Base-by-base conservation (phyloP, 2,329 filamentous ascomycete species). In the Trichoderma aggressivum region DNA sequence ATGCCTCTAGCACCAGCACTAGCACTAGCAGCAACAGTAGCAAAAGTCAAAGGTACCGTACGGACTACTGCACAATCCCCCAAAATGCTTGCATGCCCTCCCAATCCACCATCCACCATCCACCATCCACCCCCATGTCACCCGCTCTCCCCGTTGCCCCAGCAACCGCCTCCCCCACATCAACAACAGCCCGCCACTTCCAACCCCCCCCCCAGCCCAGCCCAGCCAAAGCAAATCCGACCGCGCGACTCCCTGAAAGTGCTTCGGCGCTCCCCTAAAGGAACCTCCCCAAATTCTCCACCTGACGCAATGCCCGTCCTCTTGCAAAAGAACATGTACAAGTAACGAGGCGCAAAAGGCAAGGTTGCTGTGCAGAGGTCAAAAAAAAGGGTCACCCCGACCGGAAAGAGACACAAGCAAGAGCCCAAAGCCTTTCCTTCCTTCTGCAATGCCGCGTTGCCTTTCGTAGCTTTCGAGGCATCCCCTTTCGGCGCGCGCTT, bases 151-250 rank as follows among this genome's bases (percentile, higher is more conserved):
- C 39, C 53, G 71, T 75, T 64, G 59, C 71, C 71, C 34, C 71
- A 32, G 71, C 73, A 74, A 75, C 74, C 50, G 12, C 28, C 34
- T 39, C 70, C 72, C 73, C 73, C 70, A 74, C 70, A 74, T 74
- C 74, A 75, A 74, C 73, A 75, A 69, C 14, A 67, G 53, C 32
- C 64, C 64, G 34, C 53, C 64, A 50, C 65, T 32, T 24, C 65
- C 30, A 56, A 32, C 55, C 55, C 26, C 36, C 32, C 65, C 34
- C 55, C 5, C 50, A 60, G 30, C 30, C 21, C 21, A 50, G 36
- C 56, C 39, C 56, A 59, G 56, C 39, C n/a, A 39, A 39, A 43
- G 39, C 39, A 43, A 24, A 50, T 39, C 32, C 53, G 50, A 34
- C 32, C 16, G 65, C 55, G 65, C 65, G 65, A 60, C 66, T 67